A percentile compares a stretch with the other conserved stretches of the same genome.
Conservation (phyloP, 495 filamentous ascomycete genomes). For the Immersiella caudata region DNA sequence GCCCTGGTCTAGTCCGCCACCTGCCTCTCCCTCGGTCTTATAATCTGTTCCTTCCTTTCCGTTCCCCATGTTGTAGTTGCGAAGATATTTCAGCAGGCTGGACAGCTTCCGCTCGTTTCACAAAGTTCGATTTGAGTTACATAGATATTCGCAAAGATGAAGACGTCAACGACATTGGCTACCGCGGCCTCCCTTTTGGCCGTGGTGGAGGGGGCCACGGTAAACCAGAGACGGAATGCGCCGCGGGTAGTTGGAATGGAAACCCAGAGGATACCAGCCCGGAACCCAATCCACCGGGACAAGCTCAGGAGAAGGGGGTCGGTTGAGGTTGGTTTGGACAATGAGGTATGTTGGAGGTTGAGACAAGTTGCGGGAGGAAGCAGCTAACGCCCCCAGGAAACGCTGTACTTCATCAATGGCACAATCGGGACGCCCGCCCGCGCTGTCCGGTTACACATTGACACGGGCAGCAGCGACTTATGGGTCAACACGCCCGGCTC, state of each 20-base stretch:
- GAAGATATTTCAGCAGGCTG: background rate
- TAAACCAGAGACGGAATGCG: conserved; percentile 28
- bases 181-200: conserved; percentile 28
- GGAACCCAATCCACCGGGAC: conserved; percentile 47
- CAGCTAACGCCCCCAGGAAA: conserved; percentile 44
- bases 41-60: background rate
- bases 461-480: conserved; percentile 87
- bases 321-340: conserved; percentile 49
- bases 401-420: conserved; percentile 71
- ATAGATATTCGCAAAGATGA: background rate
- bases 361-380: conserved; percentile 9
- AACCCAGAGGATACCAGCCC: conserved; percentile 45
- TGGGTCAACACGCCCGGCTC: conserved; percentile 79
- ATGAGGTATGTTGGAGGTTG: conserved; percentile 43
- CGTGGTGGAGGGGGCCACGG: conserved; percentile 21
- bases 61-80: conserved; percentile 9
- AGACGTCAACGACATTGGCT: conserved; percentile 23
- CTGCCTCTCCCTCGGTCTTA: background rate
- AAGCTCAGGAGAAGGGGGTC: conserved; percentile 49
- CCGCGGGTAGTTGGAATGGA: conserved; percentile 53
- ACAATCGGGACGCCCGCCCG: conserved; percentile 73
- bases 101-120: conserved; percentile 7
- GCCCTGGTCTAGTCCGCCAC: conserved; percentile 13
- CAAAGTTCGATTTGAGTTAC: background rate
- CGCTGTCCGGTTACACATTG: conserved; percentile 66